Base-by-base conservation (phyloP, 2,329 filamentous ascomycete species). In the Aspergillus latus region DNA sequence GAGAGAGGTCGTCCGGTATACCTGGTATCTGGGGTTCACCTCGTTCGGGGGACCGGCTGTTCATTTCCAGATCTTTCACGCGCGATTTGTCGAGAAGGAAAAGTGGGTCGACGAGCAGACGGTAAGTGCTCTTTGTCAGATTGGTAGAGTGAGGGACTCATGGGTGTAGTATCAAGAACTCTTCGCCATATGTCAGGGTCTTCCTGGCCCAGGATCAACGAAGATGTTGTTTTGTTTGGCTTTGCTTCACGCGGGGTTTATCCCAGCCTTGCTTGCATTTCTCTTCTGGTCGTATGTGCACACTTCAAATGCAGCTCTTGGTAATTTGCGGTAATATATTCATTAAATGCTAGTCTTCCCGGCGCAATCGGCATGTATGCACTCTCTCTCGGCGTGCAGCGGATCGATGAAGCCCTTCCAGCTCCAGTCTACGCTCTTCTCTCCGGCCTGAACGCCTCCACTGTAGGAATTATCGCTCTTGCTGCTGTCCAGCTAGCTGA, bases 191-290 rank as follows among this genome's bases (percentile, higher is more conserved):
- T 83, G 81, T 15, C 87, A 90, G 72, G 84, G 84, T 1, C 76
- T 90, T 2, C 85, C 84, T 0, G 88, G 88, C 0, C 88, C 88
- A 0, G 87, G 64, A 0, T 87, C 83, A 59, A 90, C 88, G 1
- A 90, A 90, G 66, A 87, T 90, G 83, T 68, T 84, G 0, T 90
- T 88, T 58, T 88, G 83, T 57, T 84, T 90, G 40, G 83, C 85
- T 37, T 70, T 88, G 15, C 80, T 89, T 9, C 85, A 84, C 58
- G 80, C 80, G 9, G 87, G 87, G 0, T 74, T 87, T 4, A 52
- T 82, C 2, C 74, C 80, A 0, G 87, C 85, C 0, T 5, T 88
- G 1, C 60, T 87, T 1, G 80, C 76, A 0, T 88, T 90, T 59
- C 59, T 87, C 0, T 66, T 88, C 1, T 90, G 88, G 87, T 83